Base-by-base conservation (phyloP, 2,329 filamentous ascomycete genomes). In the Fusarium sp. region DNA sequence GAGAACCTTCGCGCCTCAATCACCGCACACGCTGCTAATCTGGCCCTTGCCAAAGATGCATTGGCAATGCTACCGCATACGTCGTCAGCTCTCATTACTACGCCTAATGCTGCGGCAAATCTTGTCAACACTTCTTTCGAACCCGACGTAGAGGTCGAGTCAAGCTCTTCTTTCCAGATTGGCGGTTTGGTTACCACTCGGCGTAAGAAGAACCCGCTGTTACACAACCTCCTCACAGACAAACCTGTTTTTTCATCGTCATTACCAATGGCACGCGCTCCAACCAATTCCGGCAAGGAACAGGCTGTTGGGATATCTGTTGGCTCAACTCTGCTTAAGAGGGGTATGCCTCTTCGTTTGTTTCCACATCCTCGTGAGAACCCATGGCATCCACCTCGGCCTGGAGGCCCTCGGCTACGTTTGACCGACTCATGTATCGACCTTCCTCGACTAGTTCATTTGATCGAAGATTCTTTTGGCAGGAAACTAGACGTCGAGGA, bases 201-300 rank as follows among this genome's bases (percentile, higher is more conserved):
- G 58, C 82, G 81, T 46, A 83, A 82, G 57, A 85, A 86, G 74
- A 99, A 99, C 73, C 94, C 94, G 0, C 83, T 99, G 2, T 96
- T 99, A 45, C 94, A 99, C 79, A 98, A 97, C 73, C 87, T 99
- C 2, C 86, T 99, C 11, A 99, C 96, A 3, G 96, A 99, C 79
- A 96, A 97, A 74, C 95, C 96, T 0, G 87, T 94, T 15, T 91
- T 94, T 68, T 98, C 96, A 2, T 96, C 96, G 2, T 99, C 96
- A 1, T 83, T 99, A 1, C 96, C 96, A 0, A 84, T 89, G 8
- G 87, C 89, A 40, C 86, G 92, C 48, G 85, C 93, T 32, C 67
- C 77, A 37, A 65, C 78, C 66, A 71, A 79, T 48, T 74, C 51
- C 53, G 75, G 49, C 57, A 63, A 45, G 35, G 54, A 40, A 24